These are phyloP conservation scores for Podila epigama DNA, from an alignment of 192 early-diverging fungal genomes.

Conservation along the genomic window DNA sequence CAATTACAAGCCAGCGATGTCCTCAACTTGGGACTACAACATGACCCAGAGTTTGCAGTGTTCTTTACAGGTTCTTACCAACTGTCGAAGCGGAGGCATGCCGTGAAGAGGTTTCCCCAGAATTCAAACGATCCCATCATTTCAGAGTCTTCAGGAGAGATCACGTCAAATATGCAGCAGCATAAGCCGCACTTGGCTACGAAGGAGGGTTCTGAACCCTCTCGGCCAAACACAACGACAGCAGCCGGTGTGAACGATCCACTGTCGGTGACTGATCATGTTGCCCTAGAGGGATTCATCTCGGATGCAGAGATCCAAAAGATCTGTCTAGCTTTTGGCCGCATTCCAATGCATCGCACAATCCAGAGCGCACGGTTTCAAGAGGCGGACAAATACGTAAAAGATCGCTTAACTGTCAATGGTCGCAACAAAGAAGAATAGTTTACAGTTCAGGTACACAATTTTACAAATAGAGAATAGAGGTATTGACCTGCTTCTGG, in stretches of 20 bases:
- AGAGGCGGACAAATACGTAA: constrained; percentile 39
- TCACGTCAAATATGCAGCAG: constrained; percentile 18
- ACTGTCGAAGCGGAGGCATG: constrained; percentile 29
- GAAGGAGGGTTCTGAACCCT: background rate
- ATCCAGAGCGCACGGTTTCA: constrained; percentile 32
- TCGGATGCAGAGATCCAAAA: constrained; percentile 29
- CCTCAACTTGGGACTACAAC: constrained; percentile 21
- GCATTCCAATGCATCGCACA: constrained; percentile 8
- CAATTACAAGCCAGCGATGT: constrained; percentile 20
- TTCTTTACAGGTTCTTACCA: constrained; percentile 37
- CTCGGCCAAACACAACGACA: background rate
- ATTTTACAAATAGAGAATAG: too few relatives aligned
- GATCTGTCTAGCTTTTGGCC: constrained; percentile 11
- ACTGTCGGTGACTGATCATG: constrained; percentile 37
- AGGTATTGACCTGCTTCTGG: too few relatives aligned
- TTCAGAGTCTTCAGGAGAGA: constrained; percentile 35
- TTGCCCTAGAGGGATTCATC: constrained; percentile 27
- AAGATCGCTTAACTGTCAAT: constrained; percentile 6
- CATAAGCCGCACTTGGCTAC: background rate
- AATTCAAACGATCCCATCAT: constrained; percentile 14
- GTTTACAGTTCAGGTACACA: too few relatives aligned
- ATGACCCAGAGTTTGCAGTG: constrained; percentile 35
- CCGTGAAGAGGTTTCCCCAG: background rate
- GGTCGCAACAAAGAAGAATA: constrained; percentile 8
- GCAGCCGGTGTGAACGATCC: constrained; percentile 20